phyloP scores from a whole-genome alignment of 2,329 filamentous ascomycete genomes.

The Fusarium citri region DNA sequence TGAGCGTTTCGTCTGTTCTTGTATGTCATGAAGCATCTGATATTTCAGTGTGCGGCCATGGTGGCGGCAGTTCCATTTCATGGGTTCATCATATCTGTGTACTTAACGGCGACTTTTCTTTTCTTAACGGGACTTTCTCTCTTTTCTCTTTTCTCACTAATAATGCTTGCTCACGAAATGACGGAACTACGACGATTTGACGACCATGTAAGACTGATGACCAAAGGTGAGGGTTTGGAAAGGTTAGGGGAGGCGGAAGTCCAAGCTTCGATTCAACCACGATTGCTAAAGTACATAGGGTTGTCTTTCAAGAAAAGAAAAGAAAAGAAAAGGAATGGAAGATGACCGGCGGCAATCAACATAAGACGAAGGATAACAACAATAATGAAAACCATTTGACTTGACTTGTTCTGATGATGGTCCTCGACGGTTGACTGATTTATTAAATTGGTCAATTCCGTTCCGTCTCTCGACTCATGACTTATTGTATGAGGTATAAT shows the following conservation, averaged over 20 bases:
- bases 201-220: conserved; percentile 34
- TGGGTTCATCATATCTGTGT: conserved; percentile 42
- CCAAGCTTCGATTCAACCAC: not conserved
- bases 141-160: conserved; percentile 30
- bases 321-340: not conserved
- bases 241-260: conserved; percentile 1
- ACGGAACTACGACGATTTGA: conserved; percentile 22
- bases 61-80: conserved; percentile 38
- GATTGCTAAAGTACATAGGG: conserved; percentile 1
- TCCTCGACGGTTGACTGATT: not conserved
- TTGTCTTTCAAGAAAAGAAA: not conserved
- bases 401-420: not conserved
- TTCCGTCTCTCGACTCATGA: not conserved
- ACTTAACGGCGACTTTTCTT: conserved; percentile 43
- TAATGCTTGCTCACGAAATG: conserved; percentile 35
- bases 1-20: conserved; percentile 44
- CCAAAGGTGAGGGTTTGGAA: conserved; percentile 15
- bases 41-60: conserved; percentile 41
- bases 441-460: not conserved
- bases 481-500: not conserved
- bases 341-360: conserved; percentile 11
- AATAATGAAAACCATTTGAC: conserved; percentile 10
- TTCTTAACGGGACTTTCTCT: conserved; percentile 38
- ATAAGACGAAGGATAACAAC: conserved; percentile 23
- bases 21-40: conserved; percentile 42